Evolutionary conservation across 495 filamentous ascomycete genomes (phyloP).

Genomic region (Endocarpon pusillum): DNA sequence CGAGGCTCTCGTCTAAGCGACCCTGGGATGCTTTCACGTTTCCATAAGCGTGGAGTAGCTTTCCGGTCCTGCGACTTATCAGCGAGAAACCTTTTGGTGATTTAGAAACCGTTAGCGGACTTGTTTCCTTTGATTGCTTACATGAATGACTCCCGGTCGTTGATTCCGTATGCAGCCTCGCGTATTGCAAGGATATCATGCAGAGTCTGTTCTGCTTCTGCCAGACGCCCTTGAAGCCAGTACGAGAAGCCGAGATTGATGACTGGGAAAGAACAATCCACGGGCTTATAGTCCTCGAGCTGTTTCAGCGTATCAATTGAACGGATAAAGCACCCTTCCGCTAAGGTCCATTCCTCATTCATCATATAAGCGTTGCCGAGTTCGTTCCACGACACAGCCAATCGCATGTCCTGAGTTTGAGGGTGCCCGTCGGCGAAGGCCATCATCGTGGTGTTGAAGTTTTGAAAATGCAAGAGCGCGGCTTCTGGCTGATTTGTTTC

Average conservation of each 20-base stretch:
- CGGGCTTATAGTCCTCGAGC: background rate
- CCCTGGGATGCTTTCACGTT: slow-evolving; percentile 7
- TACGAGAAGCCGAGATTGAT: slow-evolving; percentile 9
- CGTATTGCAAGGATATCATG: background rate
- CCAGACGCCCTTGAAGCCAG: slow-evolving; percentile 5
- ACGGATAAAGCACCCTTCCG: background rate
- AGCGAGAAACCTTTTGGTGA: background rate
- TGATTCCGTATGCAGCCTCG: slow-evolving; percentile 1
- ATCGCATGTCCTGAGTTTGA: background rate
- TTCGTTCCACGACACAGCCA: background rate
- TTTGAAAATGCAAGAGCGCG: background rate
- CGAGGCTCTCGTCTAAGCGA: slow-evolving; percentile 5
- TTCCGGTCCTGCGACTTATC: slow-evolving; percentile 8
- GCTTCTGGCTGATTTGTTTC: background rate
- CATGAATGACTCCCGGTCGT: slow-evolving; percentile 8
- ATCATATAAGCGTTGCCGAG: background rate
- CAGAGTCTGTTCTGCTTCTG: slow-evolving; percentile 3
- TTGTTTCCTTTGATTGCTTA: slow-evolving; percentile 4
- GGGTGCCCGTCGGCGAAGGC: background rate
- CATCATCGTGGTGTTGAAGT: background rate
- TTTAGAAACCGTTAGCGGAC: background rate
- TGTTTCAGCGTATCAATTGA: background rate
- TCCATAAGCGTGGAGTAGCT: slow-evolving; percentile 6
- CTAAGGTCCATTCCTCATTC: background rate
- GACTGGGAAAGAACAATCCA: background rate